Evolutionary conservation across 1,139 yeast species (phyloP).

Genomic region (Geotrichum fermentans): DNA sequence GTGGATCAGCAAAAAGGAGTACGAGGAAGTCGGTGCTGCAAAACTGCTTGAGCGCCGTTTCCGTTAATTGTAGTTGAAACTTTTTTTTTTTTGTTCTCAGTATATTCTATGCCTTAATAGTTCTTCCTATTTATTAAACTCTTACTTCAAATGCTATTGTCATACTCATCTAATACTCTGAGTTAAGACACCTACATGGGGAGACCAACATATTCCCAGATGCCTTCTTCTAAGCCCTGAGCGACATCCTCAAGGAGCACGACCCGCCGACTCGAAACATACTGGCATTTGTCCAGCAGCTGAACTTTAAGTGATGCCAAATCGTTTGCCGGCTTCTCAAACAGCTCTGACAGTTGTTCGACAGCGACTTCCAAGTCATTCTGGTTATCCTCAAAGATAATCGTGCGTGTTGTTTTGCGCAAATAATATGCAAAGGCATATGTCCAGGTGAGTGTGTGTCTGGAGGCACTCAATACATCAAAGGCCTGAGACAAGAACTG

Average conservation of each 20-base stretch:
- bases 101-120: background rate
- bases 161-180: too few species aligned
- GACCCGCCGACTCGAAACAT: slow-evolving; percentile 36
- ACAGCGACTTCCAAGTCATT: slow-evolving; percentile 66
- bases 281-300: slow-evolving; percentile 38
- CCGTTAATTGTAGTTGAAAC: slow-evolving; percentile 22
- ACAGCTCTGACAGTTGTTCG: slow-evolving; percentile 71
- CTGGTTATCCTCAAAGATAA: slow-evolving; percentile 69
- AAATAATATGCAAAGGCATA: slow-evolving; percentile 77
- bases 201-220: slow-evolving; percentile 32
- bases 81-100: background rate
- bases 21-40: slow-evolving; percentile 86
- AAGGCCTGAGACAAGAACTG: slow-evolving; percentile 77
- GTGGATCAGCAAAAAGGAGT: slow-evolving; percentile 92
- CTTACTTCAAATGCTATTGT: background rate
- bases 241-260: slow-evolving; percentile 37
- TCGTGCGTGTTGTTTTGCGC: slow-evolving; percentile 42
- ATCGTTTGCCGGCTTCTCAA: slow-evolving; percentile 40
- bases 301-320: slow-evolving; percentile 34
- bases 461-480: slow-evolving; percentile 57
- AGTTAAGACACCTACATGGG: too few species aligned
- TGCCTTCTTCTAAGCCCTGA: slow-evolving; percentile 35
- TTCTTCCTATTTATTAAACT: background rate
- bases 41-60: slow-evolving; percentile 45
- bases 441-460: slow-evolving; percentile 86